Evolutionary conservation across 306 rosid species (phyloP).

Genomic region (Trifolium repens): DNA sequence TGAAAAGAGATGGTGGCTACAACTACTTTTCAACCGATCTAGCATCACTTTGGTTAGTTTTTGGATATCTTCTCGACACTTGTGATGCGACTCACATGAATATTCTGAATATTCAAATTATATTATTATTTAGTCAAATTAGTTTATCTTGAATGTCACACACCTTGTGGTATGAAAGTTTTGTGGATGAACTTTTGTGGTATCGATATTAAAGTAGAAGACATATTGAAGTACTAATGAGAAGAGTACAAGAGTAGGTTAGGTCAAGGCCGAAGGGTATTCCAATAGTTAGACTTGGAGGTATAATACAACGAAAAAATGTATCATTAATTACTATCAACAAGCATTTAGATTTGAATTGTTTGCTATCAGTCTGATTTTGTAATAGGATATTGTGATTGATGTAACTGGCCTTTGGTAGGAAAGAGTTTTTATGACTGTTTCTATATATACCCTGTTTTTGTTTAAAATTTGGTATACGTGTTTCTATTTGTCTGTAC

Average conservation of each 20-base stretch:
- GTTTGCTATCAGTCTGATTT: neutral
- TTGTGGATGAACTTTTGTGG: constrained; percentile 3
- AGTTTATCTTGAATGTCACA: constrained; percentile 4
- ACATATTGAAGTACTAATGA: neutral
- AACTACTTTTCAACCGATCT: constrained; percentile 91
- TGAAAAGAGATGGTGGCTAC: constrained; percentile 93
- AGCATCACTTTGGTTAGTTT: constrained; percentile 74
- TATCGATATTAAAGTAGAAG: neutral
- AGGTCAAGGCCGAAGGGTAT: neutral
- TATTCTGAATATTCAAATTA: constrained; percentile 19
- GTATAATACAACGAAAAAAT: neutral
- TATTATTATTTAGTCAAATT: constrained; percentile 18
- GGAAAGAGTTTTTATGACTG: neutral
- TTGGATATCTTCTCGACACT: neutral
- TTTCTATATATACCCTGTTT: neutral
- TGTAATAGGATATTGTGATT: neutral
- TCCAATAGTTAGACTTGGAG: neutral
- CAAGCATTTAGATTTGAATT: neutral
- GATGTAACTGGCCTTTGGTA: neutral
- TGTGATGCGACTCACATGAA: constrained; percentile 4
- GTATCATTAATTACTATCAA: neutral
- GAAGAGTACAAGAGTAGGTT: constrained; percentile 7
- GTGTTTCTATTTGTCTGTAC: neutral
- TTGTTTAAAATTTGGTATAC: neutral
- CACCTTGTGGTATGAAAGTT: neutral